Base-by-base conservation (phyloP, 2,329 filamentous ascomycete genomes). In the Rugonectria rugulosa region DNA sequence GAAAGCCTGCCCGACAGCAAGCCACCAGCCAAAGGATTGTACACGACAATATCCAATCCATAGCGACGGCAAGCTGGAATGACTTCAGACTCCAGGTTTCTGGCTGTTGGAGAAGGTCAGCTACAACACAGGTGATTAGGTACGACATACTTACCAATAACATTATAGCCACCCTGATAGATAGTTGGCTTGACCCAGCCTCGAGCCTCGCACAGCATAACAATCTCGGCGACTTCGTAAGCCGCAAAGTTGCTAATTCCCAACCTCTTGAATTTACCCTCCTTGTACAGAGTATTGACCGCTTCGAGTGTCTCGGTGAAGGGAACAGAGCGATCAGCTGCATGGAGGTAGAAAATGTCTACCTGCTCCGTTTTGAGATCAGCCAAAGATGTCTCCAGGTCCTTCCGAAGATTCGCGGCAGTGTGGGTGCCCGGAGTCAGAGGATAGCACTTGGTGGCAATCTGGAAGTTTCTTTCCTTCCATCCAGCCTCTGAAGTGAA, bases 151-250 rank as follows among this genome's bases (percentile, higher is more conserved):
- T 36, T 10, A 36, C 32, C n/a, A 15, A 69, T 59, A 26, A 60
- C 57, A 11, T 73, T 72, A 70, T 90, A 90, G 85, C 91, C 90
- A 58, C 80, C 90, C 69, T 92, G 89, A 71, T 89, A 92, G 49
- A 92, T 85, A 1, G 85, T 89, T 0, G 89, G 89, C 10, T 66
- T 81, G 14, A 91, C 87, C 86, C 87, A 91, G 20, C 83, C 83
- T 61, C 86, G 81, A 70, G 85, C 81, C 53, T 85, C 84, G 74
- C 86, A 90, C 31, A 88, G 83, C 61, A 88, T 85, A 45, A 85
- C 86, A 8, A 92, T 81, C 72, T 92, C 88, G 0, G 89, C 89
- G 3, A 93, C 88, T 69, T 93, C 90, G 74, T 88, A 92, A 1
- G 89, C 84, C 0, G 89, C 87, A 67, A 84, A 92, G 71, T 93